These are phyloP conservation scores for Erythrophleum fordii DNA, from an alignment of 306 rosid genomes.

Conservation along the genomic window DNA sequence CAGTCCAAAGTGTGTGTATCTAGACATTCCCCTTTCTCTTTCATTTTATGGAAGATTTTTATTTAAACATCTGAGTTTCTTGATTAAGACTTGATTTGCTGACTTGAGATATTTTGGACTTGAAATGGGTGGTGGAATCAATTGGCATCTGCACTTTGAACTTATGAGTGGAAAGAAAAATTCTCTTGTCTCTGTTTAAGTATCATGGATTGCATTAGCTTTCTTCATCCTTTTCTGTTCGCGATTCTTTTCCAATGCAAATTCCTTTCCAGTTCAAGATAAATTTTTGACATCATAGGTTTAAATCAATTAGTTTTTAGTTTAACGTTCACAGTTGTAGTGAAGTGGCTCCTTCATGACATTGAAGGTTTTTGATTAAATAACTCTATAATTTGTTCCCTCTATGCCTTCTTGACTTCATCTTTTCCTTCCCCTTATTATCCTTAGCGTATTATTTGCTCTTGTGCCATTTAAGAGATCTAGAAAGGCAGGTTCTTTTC, in stretches of 20 bases:
- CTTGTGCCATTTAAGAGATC: constrained; percentile 15
- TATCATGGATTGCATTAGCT: not conserved
- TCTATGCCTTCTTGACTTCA: not conserved
- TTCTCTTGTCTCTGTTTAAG: too few relatives aligned
- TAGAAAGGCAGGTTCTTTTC: not conserved
- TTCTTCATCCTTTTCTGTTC: constrained; percentile 5
- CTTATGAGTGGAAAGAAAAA: too few relatives aligned
- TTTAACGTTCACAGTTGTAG: constrained; percentile 40
- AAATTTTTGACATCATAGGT: constrained; percentile 33
- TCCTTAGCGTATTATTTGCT: not conserved
- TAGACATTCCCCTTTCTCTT: too few relatives aligned
- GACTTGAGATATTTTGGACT: too few relatives aligned
- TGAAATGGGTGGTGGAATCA: too few relatives aligned
- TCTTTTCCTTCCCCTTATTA: not conserved
- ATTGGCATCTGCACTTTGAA: too few relatives aligned
- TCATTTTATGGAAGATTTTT: too few relatives aligned
- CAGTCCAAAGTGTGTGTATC: too few relatives aligned
- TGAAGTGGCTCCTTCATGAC: constrained; percentile 48
- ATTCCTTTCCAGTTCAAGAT: too few relatives aligned
- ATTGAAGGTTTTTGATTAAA: constrained; percentile 6
- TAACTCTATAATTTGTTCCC: constrained; percentile 5
- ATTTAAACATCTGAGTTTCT: too few relatives aligned
- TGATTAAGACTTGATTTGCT: too few relatives aligned
- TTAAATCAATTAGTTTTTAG: constrained; percentile 46
- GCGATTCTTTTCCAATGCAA: constrained; percentile 24